A percentile compares a stretch with the other conserved stretches of the same genome.
Conservation (phyloP, 352 stramenopile species). For the Paralagenidium karlingii region DNA sequence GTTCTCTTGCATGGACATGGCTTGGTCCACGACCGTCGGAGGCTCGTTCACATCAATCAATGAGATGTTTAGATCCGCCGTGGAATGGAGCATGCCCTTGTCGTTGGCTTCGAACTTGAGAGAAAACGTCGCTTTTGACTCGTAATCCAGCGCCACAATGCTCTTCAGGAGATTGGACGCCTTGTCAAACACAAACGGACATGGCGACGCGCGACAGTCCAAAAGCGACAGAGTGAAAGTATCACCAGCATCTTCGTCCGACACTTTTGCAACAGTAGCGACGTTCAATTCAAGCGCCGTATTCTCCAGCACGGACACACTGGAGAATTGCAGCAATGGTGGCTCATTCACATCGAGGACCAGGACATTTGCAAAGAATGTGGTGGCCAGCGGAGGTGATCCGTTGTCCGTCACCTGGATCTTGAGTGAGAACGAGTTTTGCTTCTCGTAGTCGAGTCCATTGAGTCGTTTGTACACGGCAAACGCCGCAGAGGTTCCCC, state of each 20-base stretch:
- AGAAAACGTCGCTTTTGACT: conserved; percentile 12
- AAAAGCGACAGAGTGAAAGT: not conserved
- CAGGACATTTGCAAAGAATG: conserved; percentile 4
- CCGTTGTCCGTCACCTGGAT: conserved; percentile 12
- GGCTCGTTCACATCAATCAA: not conserved
- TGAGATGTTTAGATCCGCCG: not conserved
- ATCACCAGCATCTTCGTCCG: not conserved
- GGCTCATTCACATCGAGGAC: conserved; percentile 36
- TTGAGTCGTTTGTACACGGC: conserved; percentile 8
- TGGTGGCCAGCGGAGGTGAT: conserved; percentile 6
- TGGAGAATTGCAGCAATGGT: conserved; percentile 3
- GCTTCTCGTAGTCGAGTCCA: conserved; percentile 8
- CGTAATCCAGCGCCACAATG: conserved; percentile 23
- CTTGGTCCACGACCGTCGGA: not conserved
- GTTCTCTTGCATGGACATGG: not conserved
- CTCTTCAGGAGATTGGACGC: conserved; percentile 4
- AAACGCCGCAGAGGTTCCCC: too few species aligned
- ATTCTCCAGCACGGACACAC: not conserved
- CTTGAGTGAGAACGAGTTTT: conserved; percentile 1
- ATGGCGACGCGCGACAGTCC: not conserved
- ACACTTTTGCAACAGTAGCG: not conserved
- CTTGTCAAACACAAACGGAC: not conserved
- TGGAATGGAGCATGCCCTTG: conserved; percentile 8
- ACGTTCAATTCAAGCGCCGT: too few species aligned
- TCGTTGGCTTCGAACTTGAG: conserved; percentile 24